These are phyloP conservation scores for Spergularia marina DNA, from an alignment of 148 eudicot genomes.

Conservation along the genomic window DNA sequence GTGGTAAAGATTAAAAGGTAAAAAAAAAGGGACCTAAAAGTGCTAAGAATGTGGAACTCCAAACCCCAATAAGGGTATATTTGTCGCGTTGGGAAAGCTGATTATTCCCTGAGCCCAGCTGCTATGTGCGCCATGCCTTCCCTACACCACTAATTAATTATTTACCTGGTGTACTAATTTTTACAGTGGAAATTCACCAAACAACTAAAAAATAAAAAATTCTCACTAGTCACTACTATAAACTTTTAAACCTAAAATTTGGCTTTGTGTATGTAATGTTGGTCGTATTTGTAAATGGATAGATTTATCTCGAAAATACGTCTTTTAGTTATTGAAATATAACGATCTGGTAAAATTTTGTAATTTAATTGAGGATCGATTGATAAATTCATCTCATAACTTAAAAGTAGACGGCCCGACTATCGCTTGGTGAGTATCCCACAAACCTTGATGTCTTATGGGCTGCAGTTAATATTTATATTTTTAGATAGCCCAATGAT, in stretches of 20 bases:
- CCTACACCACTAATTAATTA: not conserved
- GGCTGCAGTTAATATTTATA: too few relatives aligned
- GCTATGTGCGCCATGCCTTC: not conserved
- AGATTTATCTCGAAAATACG: too few relatives aligned
- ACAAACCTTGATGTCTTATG: too few relatives aligned
- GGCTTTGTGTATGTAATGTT: not conserved
- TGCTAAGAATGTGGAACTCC: slow-evolving; percentile 1
- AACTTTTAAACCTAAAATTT: slow-evolving; percentile 23
- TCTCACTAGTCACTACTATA: not conserved
- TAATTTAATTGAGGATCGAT: too few relatives aligned
- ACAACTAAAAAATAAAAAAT: not conserved
- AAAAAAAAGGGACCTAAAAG: not conserved
- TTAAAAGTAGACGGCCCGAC: too few relatives aligned
- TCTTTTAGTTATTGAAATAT: too few relatives aligned
- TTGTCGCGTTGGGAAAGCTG: slow-evolving; percentile 33
- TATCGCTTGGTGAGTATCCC: too few relatives aligned
- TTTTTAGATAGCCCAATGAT: too few relatives aligned
- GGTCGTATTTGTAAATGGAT: not conserved
- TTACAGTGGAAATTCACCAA: not conserved
- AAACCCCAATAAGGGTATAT: slow-evolving; percentile 21
- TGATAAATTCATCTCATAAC: too few relatives aligned
- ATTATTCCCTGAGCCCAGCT: slow-evolving; percentile 21
- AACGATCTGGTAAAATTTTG: too few relatives aligned
- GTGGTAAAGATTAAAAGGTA: too few relatives aligned
- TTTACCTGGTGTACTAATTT: not conserved